Conservation (phyloP, 129 eudicot species). For the Saussurea involucrata region DNA sequence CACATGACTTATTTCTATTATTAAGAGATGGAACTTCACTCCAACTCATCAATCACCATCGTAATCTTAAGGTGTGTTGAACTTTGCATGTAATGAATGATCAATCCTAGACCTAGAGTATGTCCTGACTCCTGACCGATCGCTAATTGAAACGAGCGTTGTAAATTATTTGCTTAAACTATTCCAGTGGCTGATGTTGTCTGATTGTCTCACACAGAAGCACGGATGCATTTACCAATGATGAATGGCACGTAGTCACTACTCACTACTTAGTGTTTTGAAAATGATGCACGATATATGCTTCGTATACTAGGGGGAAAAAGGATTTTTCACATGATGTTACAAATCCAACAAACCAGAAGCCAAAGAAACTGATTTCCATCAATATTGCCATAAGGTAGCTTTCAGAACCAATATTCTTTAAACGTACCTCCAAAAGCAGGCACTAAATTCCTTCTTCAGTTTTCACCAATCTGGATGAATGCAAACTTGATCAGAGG, state of each 20-base stretch:
- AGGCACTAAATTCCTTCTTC: background rate
- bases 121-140: background rate
- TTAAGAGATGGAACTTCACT: background rate
- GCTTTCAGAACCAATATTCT: background rate
- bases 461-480: background rate
- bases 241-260: no score
- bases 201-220: slow-evolving; percentile 5
- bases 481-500: background rate
- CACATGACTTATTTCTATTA: no score
- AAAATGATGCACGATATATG: background rate
- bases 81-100: no score
- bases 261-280: background rate
- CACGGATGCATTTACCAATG: background rate
- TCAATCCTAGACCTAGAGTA: background rate
- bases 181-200: background rate
- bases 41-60: background rate
- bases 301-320: background rate
- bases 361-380: background rate
- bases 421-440: background rate
- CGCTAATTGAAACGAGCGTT: background rate
- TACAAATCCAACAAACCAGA: background rate
- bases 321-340: background rate
- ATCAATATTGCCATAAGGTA: background rate
- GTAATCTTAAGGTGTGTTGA: no score
- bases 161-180: background rate